Base-by-base conservation (phyloP, 1,284 basidiomycete species). In the Erythrobasidium hasegawianum region DNA sequence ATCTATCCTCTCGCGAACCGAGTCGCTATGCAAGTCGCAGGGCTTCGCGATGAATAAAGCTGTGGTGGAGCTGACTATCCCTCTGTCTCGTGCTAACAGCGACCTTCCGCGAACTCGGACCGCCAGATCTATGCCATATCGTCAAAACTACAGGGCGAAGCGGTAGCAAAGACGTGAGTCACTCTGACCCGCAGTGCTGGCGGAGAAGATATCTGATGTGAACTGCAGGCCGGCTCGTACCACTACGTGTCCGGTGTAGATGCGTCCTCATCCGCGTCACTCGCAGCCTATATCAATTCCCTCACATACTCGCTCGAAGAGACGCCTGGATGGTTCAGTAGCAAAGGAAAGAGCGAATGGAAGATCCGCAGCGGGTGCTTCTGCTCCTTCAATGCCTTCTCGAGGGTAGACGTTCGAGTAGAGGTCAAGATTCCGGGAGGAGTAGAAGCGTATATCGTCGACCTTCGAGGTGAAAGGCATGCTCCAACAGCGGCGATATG, bases 321-420 rank as follows among this genome's bases (percentile, higher is more conserved):
- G 71, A 86, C 84, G 62, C 84, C 87, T 14, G 87, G 90, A 9
- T 98, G 96, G 93, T 96, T 97, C 77, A 87, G 89, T 29, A 90
- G 65, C 14, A 67, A 70, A 56, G 71, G 71, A 43, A 77, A 78
- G 53, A 69, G 73, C 9, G 81, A 84, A n/a, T 97, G 91, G 88
- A 95, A 94, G 78, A 89, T 98, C 41, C 84, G 88, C 70, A 89
- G 88, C 73, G 96, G 96, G 4, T 93, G 88, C 56, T 99, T 92
- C 77, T 99, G 95, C 78, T 96, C 93, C 78, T 99, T 97, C 81
- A 96, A 99, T 77, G 96, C 96, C 14, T 98, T 99, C 77, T 95
- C 93, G 45, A 82, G 96, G 20, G 90, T 98, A 43, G 96, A 99
- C 75, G 87, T 98, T 24, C 85, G 95, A 47, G 94, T 99, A 7